phyloP scores from a whole-genome alignment of 2,329 filamentous ascomycete genomes.

The Trichoderma cornu-damae region DNA sequence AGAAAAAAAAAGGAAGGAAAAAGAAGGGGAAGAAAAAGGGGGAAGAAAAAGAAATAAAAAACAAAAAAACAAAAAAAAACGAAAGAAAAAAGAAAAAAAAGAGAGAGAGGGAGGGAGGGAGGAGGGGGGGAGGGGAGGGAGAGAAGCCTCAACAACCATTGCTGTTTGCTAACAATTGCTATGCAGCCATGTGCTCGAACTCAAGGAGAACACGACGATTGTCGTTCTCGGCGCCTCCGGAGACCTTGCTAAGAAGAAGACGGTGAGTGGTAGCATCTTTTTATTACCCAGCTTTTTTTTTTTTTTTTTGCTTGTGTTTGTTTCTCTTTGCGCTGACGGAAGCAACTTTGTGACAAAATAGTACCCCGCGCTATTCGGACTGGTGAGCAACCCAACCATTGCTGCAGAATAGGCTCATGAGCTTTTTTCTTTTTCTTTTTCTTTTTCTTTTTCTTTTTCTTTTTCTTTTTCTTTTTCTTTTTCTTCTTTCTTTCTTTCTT shows the following conservation, averaged over 20 bases:
- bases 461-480: background rate
- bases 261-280: slow-evolving; percentile 52
- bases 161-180: slow-evolving; percentile 16
- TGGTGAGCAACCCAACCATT: slow-evolving; percentile 59
- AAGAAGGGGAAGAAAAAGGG: no score
- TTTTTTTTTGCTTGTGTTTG: slow-evolving; percentile 14
- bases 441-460: no score
- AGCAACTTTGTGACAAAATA: slow-evolving; percentile 35
- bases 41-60: no score
- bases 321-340: slow-evolving; percentile 14
- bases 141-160: background rate
- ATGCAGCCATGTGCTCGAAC: slow-evolving; percentile 69
- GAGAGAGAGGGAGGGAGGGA: no score
- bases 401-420: background rate
- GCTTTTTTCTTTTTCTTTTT: background rate
- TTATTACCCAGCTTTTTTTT: slow-evolving; percentile 17
- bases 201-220: slow-evolving; percentile 97
- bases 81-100: background rate
- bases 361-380: slow-evolving; percentile 95
- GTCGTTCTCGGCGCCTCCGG: slow-evolving; percentile 95
- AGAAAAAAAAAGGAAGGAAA: no score
- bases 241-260: slow-evolving; percentile 99
- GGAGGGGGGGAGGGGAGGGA: no score
- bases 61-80: no score
- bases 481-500: background rate